Base-by-base conservation (phyloP, 176 grass and related monocot species). In the Rhynchospora pubera region DNA sequence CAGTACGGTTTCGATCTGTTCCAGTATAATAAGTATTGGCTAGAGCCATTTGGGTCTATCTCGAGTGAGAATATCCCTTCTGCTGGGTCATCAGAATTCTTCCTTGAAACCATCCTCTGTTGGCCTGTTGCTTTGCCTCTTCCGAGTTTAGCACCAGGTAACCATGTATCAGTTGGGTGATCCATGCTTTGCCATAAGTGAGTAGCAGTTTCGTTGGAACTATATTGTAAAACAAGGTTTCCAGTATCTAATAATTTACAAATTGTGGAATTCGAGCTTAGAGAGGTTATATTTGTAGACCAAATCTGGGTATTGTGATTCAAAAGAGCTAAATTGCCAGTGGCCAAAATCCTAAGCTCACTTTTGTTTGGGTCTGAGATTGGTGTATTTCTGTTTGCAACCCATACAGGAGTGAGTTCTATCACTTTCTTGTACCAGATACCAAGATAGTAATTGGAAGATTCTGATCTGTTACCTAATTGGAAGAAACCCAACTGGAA, bases 401-500 rank as follows among this genome's bases (percentile, higher is more conserved):
- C 79, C 88, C 91, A 93, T 14, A 88, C 88, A 2, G 75, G 51
- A 3, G 88, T 90, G 44, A 61, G 12, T 15, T 28, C 0, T 4
- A 66, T 64, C 60, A 88, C 34, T 15, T 85, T 85, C 45, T 80
- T 85, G 85, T 90, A 90, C 91, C 91, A 88, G 83, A 93, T 85
- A 0, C 91, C 88, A 13, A 89, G 13, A 19, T 93, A 93, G 63
- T 85, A 87, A 9, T 39, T 83, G 13, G 5, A 4, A 1, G 15
- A 0, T 12, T 16, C 18, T 13, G 71, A 83, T 30, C 23, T 47
- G 21, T 77, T 73, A 9, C 78, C 28, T 6, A 65, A 65, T 0
- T 8, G 12, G 89, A 93, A 93, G 87, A 91, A 91, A 42, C 91
- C 91, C 5, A 93, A 64, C 73, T 81, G 82, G 5, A 91, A 93